phyloP scores from a whole-genome alignment of 305 asterid species.

The Andrographis paniculata region DNA sequence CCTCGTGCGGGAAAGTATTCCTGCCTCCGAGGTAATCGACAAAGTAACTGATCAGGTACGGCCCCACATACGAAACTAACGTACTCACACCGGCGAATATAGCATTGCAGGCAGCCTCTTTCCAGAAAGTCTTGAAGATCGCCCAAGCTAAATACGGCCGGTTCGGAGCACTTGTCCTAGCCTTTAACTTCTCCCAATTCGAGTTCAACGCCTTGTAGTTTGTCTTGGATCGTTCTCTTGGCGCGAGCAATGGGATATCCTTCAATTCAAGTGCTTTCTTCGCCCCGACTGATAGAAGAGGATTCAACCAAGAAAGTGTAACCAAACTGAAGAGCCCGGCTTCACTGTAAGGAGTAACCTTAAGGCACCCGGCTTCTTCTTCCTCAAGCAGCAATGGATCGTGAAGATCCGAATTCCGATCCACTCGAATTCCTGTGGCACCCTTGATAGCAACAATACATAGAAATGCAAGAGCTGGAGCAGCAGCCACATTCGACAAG shows the following conservation, averaged over 20 bases:
- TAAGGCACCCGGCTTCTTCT: constrained; percentile 90
- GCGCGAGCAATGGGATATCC: constrained; percentile 84
- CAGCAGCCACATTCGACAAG: constrained; percentile 45
- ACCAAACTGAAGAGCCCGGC: constrained; percentile 84
- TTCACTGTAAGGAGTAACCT: constrained; percentile 76
- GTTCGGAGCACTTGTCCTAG: constrained; percentile 38
- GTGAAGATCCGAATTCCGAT: constrained; percentile 53
- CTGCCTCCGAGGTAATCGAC: constrained; percentile 84
- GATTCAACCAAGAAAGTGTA: constrained; percentile 92
- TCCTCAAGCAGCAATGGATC: constrained; percentile 65
- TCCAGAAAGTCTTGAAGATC: constrained; percentile 83
- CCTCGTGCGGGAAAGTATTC: constrained; percentile 72
- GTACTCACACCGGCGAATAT: constrained; percentile 81
- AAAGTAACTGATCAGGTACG: constrained; percentile 91
- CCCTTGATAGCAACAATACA: constrained; percentile 67
- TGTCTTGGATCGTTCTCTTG: constrained; percentile 82
- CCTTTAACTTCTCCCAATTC: constrained; percentile 79
- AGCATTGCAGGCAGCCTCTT: constrained; percentile 88
- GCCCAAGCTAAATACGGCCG: constrained; percentile 89
- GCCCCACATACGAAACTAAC: constrained; percentile 91
- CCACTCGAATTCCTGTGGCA: constrained; percentile 50
- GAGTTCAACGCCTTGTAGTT: constrained; percentile 68
- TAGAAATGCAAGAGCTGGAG: constrained; percentile 70
- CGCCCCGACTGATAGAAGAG: constrained; percentile 86
- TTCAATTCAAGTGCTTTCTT: constrained; percentile 88